Percentiles rank a stretch among this genome's conserved stretches.
Evolutionary conservation across 768 basidiomycete genomes (phyloP).

Genomic region (Cyclocybe aegerita): DNA sequence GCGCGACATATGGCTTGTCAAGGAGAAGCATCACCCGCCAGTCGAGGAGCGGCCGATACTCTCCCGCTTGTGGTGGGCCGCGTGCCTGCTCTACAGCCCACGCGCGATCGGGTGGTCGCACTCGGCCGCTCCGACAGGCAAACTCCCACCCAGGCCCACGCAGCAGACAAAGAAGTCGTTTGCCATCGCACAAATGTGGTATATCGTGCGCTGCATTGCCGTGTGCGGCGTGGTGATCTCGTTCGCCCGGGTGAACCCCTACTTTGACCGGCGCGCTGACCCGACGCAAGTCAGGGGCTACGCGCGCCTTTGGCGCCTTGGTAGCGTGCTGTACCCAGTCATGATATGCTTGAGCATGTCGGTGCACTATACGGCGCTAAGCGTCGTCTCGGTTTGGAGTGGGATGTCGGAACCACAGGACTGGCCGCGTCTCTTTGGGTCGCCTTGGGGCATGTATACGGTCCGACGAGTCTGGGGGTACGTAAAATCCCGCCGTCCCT

Average conservation of each 20-base stretch:
- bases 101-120: slow-evolving; percentile 30
- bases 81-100: slow-evolving; percentile 17
- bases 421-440: slow-evolving; percentile 37
- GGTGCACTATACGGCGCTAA: not conserved
- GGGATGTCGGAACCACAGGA: not conserved
- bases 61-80: slow-evolving; percentile 22
- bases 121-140: slow-evolving; percentile 13
- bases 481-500: slow-evolving; percentile 10
- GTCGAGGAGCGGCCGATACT: slow-evolving; percentile 12
- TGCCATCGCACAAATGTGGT: slow-evolving; percentile 15
- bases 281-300: slow-evolving; percentile 1
- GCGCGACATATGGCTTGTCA: slow-evolving; percentile 13
- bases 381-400: slow-evolving; percentile 16
- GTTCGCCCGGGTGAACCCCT: slow-evolving; percentile 18
- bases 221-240: slow-evolving; percentile 20
- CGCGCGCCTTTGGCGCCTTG: slow-evolving; percentile 7
- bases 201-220: slow-evolving; percentile 9
- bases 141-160: slow-evolving; percentile 19
- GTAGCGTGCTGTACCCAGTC: slow-evolving; percentile 7
- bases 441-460: slow-evolving; percentile 32
- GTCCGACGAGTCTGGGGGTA: slow-evolving; percentile 41
- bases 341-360: slow-evolving; percentile 3
- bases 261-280: slow-evolving; percentile 5
- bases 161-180: slow-evolving; percentile 16
- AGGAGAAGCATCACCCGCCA: slow-evolving; percentile 13